A percentile compares a stretch with the other conserved stretches of the same genome.
Conservation (phyloP, 2,329 filamentous ascomycete species). For the Xylaria sp. region DNA sequence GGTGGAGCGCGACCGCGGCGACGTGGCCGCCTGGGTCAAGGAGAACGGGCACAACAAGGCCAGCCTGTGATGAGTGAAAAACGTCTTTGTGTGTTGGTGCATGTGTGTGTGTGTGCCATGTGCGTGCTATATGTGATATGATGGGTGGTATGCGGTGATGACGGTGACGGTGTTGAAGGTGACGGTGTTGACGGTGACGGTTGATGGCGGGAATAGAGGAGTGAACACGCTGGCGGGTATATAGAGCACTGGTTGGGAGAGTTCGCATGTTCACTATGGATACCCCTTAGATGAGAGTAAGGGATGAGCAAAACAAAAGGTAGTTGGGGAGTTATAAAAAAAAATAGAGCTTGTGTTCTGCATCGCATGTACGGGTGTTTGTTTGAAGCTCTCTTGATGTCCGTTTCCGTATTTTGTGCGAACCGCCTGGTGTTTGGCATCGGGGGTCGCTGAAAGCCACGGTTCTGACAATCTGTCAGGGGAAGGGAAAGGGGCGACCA, state of each 20-base stretch:
- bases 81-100: neutral
- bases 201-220: neutral
- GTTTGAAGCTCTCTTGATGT: neutral
- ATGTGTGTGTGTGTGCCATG: no score
- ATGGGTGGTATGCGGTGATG: no score
- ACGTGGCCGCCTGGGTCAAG: constrained; percentile 69
- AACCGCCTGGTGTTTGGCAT: no score
- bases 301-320: neutral
- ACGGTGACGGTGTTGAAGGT: no score
- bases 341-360: neutral
- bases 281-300: neutral
- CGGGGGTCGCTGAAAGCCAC: no score
- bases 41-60: constrained; percentile 58
- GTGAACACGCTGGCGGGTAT: neutral
- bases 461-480: no score
- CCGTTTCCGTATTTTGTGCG: no score
- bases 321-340: neutral
- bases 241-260: neutral
- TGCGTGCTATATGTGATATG: no score
- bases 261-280: neutral
- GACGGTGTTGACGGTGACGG: no score
- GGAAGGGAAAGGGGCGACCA: no score
- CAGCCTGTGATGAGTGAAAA: constrained; percentile 18
- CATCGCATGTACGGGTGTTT: neutral
- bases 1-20: constrained; percentile 74